Percentiles rank a stretch among this genome's conserved stretches.
phyloP scores from a whole-genome alignment of 192 early-diverging fungal genomes.

The Radiomyces spectabilis region DNA sequence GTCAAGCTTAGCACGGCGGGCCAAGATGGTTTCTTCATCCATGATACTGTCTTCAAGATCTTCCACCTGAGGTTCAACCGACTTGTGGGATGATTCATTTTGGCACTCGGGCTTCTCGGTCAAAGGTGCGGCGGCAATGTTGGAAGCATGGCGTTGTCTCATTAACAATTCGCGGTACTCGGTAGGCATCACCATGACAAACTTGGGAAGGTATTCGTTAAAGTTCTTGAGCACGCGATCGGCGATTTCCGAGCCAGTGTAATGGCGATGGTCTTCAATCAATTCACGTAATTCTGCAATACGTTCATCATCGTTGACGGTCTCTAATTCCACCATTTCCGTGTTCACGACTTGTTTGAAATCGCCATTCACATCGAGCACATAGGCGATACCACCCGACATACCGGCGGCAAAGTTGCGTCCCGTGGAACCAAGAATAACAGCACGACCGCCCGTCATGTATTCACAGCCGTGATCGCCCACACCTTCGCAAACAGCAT shows the following conservation, averaged over 20 bases:
- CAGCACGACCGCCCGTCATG: constrained; percentile 95
- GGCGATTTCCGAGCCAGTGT: constrained; percentile 77
- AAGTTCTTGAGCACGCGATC: constrained; percentile 64
- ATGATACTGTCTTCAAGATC: constrained; percentile 89
- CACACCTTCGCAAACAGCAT: constrained; percentile 90
- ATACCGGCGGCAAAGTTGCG: constrained; percentile 99
- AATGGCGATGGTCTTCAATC: constrained; percentile 74
- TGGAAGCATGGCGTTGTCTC: constrained; percentile 45
- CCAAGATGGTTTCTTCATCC: constrained; percentile 66
- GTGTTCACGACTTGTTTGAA: constrained; percentile 75
- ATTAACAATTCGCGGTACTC: constrained; percentile 85
- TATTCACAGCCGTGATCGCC: constrained; percentile 99
- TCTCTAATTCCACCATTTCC: constrained; percentile 87
- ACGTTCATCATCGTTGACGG: constrained; percentile 71
- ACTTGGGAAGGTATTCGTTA: constrained; percentile 60
- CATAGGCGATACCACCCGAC: constrained; percentile 95
- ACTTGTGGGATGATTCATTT: constrained; percentile 18
- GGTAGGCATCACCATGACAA: constrained; percentile 90
- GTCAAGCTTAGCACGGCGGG: constrained; percentile 70
- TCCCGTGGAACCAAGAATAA: constrained; percentile 83
- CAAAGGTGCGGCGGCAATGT: constrained; percentile 12
- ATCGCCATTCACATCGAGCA: constrained; percentile 60
- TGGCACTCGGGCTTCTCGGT: constrained; percentile 2
- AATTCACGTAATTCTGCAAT: constrained; percentile 63
- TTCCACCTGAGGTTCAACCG: constrained; percentile 55